These are phyloP conservation scores for Scolecobasidium constrictum DNA, from an alignment of 2,329 filamentous ascomycete species.

Conservation along the genomic window DNA sequence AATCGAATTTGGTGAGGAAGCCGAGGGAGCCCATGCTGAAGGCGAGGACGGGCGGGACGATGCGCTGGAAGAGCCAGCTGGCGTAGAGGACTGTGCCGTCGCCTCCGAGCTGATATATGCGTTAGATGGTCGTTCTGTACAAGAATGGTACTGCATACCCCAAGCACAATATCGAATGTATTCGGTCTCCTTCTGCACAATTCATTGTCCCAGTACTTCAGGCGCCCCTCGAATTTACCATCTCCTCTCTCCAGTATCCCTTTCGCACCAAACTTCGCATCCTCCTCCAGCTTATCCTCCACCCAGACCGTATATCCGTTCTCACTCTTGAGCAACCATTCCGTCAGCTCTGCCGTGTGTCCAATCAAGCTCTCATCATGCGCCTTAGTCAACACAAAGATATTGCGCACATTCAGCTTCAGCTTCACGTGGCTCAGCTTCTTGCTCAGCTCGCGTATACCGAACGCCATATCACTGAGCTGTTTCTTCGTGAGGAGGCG, in stretches of 20 bases:
- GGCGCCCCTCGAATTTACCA: slow-evolving; percentile 41
- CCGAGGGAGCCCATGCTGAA: slow-evolving; percentile 87
- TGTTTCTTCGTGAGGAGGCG: slow-evolving; percentile 91
- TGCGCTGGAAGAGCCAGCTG: slow-evolving; percentile 91
- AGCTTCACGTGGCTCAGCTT: slow-evolving; percentile 74
- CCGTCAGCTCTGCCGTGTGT: slow-evolving; percentile 64
- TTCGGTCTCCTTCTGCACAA: slow-evolving; percentile 72
- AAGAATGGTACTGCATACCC: slow-evolving; percentile 22
- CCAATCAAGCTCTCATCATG: slow-evolving; percentile 71
- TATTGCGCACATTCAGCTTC: slow-evolving; percentile 66
- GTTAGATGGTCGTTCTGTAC: no score
- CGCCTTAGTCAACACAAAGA: slow-evolving; percentile 88
- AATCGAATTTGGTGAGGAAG: slow-evolving; percentile 96
- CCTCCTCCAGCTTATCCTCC: slow-evolving; percentile 61
- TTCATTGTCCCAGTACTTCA: slow-evolving; percentile 75
- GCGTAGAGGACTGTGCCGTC: slow-evolving; percentile 97
- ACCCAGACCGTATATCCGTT: slow-evolving; percentile 66
- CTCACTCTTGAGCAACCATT: slow-evolving; percentile 69
- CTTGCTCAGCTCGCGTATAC: slow-evolving; percentile 81
- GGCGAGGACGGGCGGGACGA: slow-evolving; percentile 86
- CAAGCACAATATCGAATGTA: slow-evolving; percentile 87
- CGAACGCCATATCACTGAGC: slow-evolving; percentile 93
- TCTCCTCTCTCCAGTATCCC: slow-evolving; percentile 55
- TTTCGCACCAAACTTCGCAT: slow-evolving; percentile 62
- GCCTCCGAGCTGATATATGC: slow-evolving; percentile 60